Conservation (phyloP, 257 asterid genomes). For the Petrea volubilis region DNA sequence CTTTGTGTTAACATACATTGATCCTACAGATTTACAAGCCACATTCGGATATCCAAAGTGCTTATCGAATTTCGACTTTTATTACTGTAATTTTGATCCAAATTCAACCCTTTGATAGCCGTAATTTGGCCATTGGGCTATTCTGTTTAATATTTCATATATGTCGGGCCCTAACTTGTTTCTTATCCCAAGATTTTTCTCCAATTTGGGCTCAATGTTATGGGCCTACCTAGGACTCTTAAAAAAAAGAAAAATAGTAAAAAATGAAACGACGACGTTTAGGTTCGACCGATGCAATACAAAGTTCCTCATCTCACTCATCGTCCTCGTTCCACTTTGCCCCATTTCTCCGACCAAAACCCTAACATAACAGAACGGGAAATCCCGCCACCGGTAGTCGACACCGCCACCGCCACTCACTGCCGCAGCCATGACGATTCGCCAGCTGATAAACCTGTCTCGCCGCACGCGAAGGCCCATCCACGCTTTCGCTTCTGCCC, state of each 20-base stretch:
- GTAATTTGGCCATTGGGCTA: neutral
- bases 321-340: neutral
- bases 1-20: too few relatives aligned
- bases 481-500: slow-evolving; percentile 27
- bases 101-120: too few relatives aligned
- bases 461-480: slow-evolving; percentile 44
- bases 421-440: slow-evolving; percentile 64
- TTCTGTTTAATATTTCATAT: too few relatives aligned
- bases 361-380: slow-evolving; percentile 21
- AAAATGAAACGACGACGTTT: slow-evolving; percentile 22
- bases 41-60: too few relatives aligned
- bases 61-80: too few relatives aligned
- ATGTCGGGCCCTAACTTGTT: neutral
- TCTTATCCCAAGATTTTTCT: neutral
- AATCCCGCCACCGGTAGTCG: slow-evolving; percentile 13
- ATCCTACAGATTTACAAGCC: too few relatives aligned
- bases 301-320: neutral
- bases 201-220: slow-evolving; percentile 6
- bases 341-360: slow-evolving; percentile 35
- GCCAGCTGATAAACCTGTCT: slow-evolving; percentile 62
- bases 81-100: too few relatives aligned
- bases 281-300: slow-evolving; percentile 3
- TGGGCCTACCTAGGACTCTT: neutral
- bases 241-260: neutral
- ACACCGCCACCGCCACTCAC: slow-evolving; percentile 24